A percentile compares a stretch with the other conserved stretches of the same genome.
phyloP scores from a whole-genome alignment of 2,329 filamentous ascomycete genomes.

The Calonectria pauciramosa region DNA sequence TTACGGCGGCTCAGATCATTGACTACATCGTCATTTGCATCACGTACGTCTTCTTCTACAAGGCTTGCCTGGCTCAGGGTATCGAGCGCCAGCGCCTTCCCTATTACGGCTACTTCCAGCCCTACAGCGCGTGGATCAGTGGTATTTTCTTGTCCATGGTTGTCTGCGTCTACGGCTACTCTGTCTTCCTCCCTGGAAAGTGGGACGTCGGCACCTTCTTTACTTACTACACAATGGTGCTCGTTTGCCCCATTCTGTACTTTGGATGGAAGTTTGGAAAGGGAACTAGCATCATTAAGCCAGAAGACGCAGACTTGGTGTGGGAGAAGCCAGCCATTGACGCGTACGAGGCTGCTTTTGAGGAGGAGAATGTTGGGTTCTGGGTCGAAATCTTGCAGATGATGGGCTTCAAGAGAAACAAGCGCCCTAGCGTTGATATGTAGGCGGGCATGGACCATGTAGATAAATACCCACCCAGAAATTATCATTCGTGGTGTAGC shows the following conservation, averaged over 20 bases:
- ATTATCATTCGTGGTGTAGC: not conserved
- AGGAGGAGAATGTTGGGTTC: conserved; percentile 28
- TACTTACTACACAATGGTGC: conserved; percentile 66
- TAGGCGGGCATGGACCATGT: not conserved
- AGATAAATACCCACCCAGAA: not conserved
- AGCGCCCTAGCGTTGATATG: not conserved
- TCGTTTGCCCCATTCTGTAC: conserved; percentile 24
- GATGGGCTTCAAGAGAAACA: conserved; percentile 21
- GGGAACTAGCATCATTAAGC: conserved; percentile 28
- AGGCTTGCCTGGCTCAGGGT: conserved; percentile 65
- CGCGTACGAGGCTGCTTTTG: conserved; percentile 26
- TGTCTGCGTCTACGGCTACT: conserved; percentile 63
- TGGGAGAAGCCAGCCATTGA: conserved; percentile 34
- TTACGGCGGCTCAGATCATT: conserved; percentile 69
- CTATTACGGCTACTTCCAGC: conserved; percentile 70
- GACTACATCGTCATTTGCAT: conserved; percentile 69
- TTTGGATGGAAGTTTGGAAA: conserved; percentile 32
- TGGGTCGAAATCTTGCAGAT: conserved; percentile 27
- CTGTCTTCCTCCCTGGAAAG: conserved; percentile 53
- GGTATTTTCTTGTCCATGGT: conserved; percentile 50
- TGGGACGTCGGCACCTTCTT: conserved; percentile 64
- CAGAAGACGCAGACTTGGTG: conserved; percentile 27
- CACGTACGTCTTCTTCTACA: conserved; percentile 62
- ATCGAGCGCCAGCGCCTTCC: conserved; percentile 65
- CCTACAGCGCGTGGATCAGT: conserved; percentile 62